Evolutionary conservation across 1,284 basidiomycete species (phyloP).

Genomic region (Athelia psychrophila): DNA sequence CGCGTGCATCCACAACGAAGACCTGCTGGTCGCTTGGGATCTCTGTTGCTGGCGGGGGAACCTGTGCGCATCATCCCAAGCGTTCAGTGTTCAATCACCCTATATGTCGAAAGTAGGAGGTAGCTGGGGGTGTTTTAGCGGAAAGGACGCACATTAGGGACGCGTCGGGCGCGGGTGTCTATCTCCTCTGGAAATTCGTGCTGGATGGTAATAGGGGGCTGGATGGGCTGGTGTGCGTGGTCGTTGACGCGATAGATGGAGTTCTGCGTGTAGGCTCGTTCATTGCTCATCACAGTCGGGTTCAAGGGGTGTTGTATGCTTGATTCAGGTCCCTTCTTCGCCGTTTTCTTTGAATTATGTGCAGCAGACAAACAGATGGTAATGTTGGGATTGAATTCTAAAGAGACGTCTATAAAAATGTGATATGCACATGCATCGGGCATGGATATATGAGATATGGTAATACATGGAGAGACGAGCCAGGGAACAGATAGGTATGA

Average conservation of each 20-base stretch:
- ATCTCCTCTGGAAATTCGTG: neutral
- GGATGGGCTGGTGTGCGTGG: neutral
- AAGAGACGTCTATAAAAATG: no score
- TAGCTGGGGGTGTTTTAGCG: neutral
- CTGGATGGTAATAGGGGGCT: neutral
- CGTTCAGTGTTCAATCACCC: no score
- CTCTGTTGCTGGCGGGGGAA: conserved; percentile 67
- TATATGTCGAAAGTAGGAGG: neutral
- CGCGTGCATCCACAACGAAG: conserved; percentile 38
- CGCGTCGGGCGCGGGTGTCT: conserved; percentile 5
- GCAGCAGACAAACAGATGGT: no score
- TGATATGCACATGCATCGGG: no score
- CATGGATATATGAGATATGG: no score
- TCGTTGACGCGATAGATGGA: neutral
- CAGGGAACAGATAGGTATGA: no score
- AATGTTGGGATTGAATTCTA: no score
- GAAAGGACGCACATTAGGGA: conserved; percentile 9
- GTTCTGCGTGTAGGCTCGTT: neutral
- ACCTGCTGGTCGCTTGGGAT: conserved; percentile 79
- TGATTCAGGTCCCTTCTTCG: no score
- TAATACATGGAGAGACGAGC: no score
- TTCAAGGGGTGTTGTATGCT: no score
- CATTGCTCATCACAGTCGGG: neutral
- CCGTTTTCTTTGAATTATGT: no score
- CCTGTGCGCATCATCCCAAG: conserved; percentile 34